Base-by-base conservation (phyloP, 2,329 filamentous ascomycete species). In the Grosmannia huntii region DNA sequence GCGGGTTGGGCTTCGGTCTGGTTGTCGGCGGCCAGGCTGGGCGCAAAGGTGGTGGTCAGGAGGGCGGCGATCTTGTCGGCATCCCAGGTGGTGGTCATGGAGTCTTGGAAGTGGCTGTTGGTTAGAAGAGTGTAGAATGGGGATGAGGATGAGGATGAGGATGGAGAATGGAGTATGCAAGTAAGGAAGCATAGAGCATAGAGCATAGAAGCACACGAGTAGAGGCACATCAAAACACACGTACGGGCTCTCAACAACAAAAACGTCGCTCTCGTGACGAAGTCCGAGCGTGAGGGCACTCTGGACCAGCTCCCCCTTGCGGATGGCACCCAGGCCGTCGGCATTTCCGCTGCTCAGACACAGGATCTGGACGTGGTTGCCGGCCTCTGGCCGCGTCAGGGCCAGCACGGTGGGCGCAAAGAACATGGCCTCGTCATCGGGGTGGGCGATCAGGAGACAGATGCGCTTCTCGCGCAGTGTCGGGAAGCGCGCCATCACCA, bases 401-500 rank as follows among this genome's bases (percentile, higher is more conserved):
- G 88, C 84, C 65, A 95, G 79, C 16, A 97, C 78, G 0, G 90
- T 88, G 0, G 94, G 94, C 62, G 90, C 84, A 73, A 99, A 99
- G 78, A 99, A 99, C 94, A 99, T 99, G 71, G 92, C 94, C 76
- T 99, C 94, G 68, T 99, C 94, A 72, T 99, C 94, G 0, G 94
- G 94, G 73, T 99, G 94, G 25, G 94, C 94, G 67, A 99, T 97
- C 58, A 99, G 78, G 57, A 99, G 81, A 69, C 89, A 87, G 68
- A 99, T 90, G 67, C 89, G 84, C 78, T 95, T 95, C 75, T 89
- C 86, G 65, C 77, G 78, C 62, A 96, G 75, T 51, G 75, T 80
- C 4, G 89, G 87, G 65, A 89, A 81, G 36, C 78, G 73, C 28
- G 73, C 65, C 61, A 74, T 72, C 49, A 76, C 70, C n/a, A 75